A percentile compares a stretch with the other conserved stretches of the same genome.
phyloP scores from a whole-genome alignment of 148 eudicot genomes.

The Amaranthus hypochondriacus region DNA sequence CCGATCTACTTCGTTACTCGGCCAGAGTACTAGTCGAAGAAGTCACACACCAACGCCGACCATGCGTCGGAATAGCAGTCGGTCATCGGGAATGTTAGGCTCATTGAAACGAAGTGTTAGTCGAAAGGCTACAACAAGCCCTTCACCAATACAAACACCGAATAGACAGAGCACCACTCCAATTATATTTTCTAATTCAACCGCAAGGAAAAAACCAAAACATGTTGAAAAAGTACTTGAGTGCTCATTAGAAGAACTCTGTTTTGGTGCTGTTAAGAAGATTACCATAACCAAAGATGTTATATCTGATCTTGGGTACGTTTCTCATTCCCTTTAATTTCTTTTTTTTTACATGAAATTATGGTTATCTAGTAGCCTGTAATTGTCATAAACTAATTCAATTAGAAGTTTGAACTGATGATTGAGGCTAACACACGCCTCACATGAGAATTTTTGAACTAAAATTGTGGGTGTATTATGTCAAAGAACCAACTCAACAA shows the following conservation, averaged over 20 bases:
- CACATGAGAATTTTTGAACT: no score
- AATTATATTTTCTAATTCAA: constrained; percentile 54
- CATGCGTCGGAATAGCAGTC: constrained; percentile 18
- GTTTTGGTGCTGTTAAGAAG: constrained; percentile 61
- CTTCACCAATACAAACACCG: constrained; percentile 18
- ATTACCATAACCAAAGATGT: constrained; percentile 50
- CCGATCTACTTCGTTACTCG: constrained; percentile 34
- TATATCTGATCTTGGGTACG: constrained; percentile 54
- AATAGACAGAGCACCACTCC: constrained; percentile 37
- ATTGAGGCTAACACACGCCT: no score
- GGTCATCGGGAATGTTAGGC: constrained; percentile 10
- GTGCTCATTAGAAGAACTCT: constrained; percentile 73
- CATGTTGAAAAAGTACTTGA: constrained; percentile 52
- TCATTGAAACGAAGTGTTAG: constrained; percentile 17
- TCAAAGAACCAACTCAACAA: no score
- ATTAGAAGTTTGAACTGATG: no score
- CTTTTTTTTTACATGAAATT: background rate
- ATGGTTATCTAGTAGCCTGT: no score
- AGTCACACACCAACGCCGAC: constrained; percentile 46
- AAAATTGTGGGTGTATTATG: no score
- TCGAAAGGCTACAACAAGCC: constrained; percentile 17
- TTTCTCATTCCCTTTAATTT: background rate
- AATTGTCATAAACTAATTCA: no score
- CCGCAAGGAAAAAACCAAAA: constrained; percentile 38
- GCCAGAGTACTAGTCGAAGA: constrained; percentile 37